A percentile compares a stretch with the other conserved stretches of the same genome.
phyloP scores from a whole-genome alignment of 2,329 filamentous ascomycete genomes.

The Colletotrichum shisoi region DNA sequence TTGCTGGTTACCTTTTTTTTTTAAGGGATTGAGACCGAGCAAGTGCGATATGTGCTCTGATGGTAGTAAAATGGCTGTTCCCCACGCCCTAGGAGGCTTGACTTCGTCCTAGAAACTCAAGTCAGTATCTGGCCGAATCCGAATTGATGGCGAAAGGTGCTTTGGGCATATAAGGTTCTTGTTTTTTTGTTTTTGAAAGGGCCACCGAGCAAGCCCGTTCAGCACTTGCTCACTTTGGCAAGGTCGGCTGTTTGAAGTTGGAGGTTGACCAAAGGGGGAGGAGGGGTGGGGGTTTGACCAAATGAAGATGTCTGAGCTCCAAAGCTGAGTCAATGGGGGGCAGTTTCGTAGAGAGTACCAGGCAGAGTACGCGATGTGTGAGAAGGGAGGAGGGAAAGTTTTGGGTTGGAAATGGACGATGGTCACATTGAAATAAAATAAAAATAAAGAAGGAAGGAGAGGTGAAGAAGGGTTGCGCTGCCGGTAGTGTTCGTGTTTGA shows the following conservation, averaged over 20 bases:
- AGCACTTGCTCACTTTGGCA: conserved; percentile 4
- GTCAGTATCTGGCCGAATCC: conserved; percentile 13
- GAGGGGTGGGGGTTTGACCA: neutral
- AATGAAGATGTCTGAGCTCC: neutral
- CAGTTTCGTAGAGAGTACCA: neutral
- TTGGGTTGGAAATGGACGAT: neutral
- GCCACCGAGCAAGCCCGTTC: neutral
- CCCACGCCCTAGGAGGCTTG: conserved; percentile 1
- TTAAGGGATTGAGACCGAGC: neutral
- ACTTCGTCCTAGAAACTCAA: neutral
- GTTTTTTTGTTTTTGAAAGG: neutral
- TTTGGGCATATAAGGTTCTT: conserved; percentile 14
- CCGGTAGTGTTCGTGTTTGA: conserved; percentile 1
- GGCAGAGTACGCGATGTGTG: neutral
- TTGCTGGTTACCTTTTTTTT: neutral
- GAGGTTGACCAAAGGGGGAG: neutral
- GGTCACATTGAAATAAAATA: neutral
- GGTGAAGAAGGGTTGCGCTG: neutral
- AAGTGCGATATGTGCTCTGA: neutral
- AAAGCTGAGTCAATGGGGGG: conserved; percentile 2
- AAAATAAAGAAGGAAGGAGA: neutral
- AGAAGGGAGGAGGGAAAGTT: conserved; percentile 5
- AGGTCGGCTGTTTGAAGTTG: conserved; percentile 7
- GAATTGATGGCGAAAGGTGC: conserved; percentile 4
- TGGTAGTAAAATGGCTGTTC: neutral